Evolutionary conservation across 495 filamentous ascomycete species (phyloP), one percentile per base, ranked within the genome.

Genomic region (Aspergillus coremiiformis): DNA sequence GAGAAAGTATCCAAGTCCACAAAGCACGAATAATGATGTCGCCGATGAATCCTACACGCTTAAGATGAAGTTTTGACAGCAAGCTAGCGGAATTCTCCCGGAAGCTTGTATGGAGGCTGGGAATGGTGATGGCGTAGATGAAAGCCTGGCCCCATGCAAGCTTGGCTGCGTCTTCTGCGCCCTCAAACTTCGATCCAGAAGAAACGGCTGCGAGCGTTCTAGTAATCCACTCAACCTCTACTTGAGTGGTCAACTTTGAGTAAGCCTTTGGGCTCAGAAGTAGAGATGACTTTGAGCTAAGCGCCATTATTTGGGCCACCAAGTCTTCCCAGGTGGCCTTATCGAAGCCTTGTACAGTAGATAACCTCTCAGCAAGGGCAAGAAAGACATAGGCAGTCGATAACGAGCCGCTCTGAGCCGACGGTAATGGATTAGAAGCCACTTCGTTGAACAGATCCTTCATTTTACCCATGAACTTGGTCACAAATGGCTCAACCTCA

Each of bases 201-300:
- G 83, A 72, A 26, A 85, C 71, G 23, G 83, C 79, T 8, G 77
- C 67, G 43, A 98, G 76, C 33, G 87, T 82, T 49, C 86, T 80
- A 29, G 84, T 69, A 30, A 83, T 71, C 90, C 94, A 97, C 44
- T 70, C 73, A 22, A 87, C 69, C 56, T 96, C 93, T 17, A 88
- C 83, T 37, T 86, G 79, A 6, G 69, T 69, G 4, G 74, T 66
- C 15, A 96, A 63, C 60, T 94, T 95, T 29, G 84, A 78, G 68
- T 90, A 96, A 7, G 92, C 79, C 45, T 84, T 86, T 19, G 83
- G 81, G 61, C 89, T 95, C 1, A 97, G 75, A 6, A 96, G 72
- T 64, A 92, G 92, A 0, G 90, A 92, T 9, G 85, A 82, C 62
- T 92, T 96, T 0, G 87, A 81, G 10, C 80, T 78, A 14, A 80